Evolutionary conservation across 73 alveolate genomes (phyloP), one percentile per base, ranked within the genome.

Genomic region (Paramecium octaurelia): DNA sequence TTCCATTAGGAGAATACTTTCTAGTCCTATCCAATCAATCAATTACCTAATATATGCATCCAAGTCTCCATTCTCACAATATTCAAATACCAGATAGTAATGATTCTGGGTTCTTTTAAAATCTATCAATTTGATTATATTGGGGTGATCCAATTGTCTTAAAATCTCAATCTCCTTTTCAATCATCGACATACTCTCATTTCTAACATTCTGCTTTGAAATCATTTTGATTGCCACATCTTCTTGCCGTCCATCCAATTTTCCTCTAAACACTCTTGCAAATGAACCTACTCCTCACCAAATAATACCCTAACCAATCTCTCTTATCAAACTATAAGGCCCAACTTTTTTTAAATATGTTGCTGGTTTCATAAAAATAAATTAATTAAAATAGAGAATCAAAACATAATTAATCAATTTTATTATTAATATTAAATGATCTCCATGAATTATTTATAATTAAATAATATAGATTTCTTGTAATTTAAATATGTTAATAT

Each of bases 181-280:
- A 16, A 89, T 83, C 58, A 58, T 40, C 9, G 86, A 38, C 38
- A 70, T 38, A 38, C 71, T 50, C 27, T 77, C 88, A 24, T 71
- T 68, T 18, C 77, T 69, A 36, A 89, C 48, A 18, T 89, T 89
- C 70, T 83, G 18, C 57, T 89, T 89, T 69, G 90, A 83, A 21
- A 89, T 89, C 94, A 89, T 89, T 71, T 89, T 89, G 11, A 89
- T 89, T 24, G 94, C 94, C 44, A 89, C 94, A 50, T 89, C 88
- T 29, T 89, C 86, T 23, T 69, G n/a, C 43, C 58, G 18, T 71
- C 88, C 75, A 14, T 89, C 88, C 3, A 46, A 36, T 36, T 34
- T 89, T 14, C 94, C 94, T 46, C 75, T 46, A 40, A 58, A 83
- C 1, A 89, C 94, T 24, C 92, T 69, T 10, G 94, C 86, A 44